Base-by-base conservation (phyloP, 2,329 filamentous ascomycete genomes). In the Monosporascus sp. region DNA sequence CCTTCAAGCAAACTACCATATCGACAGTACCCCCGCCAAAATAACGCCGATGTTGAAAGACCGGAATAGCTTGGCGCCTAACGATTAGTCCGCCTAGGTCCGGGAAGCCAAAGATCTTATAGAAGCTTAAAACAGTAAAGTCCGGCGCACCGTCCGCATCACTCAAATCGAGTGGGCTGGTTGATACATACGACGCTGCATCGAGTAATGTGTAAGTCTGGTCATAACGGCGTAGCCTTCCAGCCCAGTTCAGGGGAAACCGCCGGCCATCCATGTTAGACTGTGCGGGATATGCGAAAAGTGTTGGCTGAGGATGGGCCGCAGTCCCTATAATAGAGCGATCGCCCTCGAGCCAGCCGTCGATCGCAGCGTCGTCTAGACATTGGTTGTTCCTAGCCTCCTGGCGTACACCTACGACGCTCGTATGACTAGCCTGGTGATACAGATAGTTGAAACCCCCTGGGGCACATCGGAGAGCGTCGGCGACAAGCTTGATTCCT, bases 41-140 rank as follows among this genome's bases (percentile, higher is more conserved):
- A 63, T 95, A 99, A 56, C 75, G 84, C 54, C 90, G 82, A 42
- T 76, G 74, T 34, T 80, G 74, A 47, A 96, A 84, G 3, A 86
- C 66, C 39, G 78, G 68, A 6, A 81, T 83, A 14, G 88, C 82
- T 34, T 82, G 77, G 60, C 89, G 91, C 42, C 88, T 84, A 14
- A 97, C 84, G 31, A 97, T 84, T 53, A 99, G 72, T 1, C 86
- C 91, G 2, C 93, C 93, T 2, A 97, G 75, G 66, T 97, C 90
- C 0, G 93, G 93, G 59, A 97, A 97, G 1, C 94, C 93, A 68
- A 97, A 97, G n/a, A 97, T 92, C 69, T 97, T 99, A 74, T 97
- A 95, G 58, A 97, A 84, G 68, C 92, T 97, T 42, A 97, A 65
- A 0, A 90, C 88, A 0, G 83, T 86, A 60, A 97, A 97, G 67